Evolutionary conservation across 768 basidiomycete genomes (phyloP).

Genomic region (Rhodotorula sphaerocarpa): DNA sequence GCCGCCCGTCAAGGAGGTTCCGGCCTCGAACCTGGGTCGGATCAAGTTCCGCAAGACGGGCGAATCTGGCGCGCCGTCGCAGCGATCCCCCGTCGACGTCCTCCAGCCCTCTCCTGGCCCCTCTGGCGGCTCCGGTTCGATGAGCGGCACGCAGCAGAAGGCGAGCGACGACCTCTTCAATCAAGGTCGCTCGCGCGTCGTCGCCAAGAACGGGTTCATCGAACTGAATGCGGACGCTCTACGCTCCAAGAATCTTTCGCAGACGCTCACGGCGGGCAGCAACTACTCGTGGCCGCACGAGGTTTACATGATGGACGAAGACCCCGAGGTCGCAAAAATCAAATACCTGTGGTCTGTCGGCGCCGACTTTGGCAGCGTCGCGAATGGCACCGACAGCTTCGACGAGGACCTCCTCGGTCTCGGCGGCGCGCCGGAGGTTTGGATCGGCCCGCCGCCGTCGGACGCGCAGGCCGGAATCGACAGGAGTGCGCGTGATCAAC

Average conservation of each 20-base stretch:
- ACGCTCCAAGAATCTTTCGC: not conserved
- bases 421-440: slow-evolving; percentile 2
- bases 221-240: not conserved
- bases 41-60: not conserved
- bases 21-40: not conserved
- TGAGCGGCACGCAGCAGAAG: not conserved
- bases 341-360: slow-evolving; percentile 9
- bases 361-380: not conserved
- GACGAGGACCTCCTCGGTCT: slow-evolving; percentile 3
- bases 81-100: not conserved
- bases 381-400: slow-evolving; percentile 7
- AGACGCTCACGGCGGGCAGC: not conserved
- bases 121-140: not conserved
- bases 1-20: too few species aligned
- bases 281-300: not conserved
- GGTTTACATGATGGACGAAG: not conserved
- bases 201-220: slow-evolving; percentile 12
- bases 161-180: slow-evolving; percentile 6
- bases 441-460: not conserved
- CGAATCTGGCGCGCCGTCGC: not conserved
- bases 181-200: not conserved
- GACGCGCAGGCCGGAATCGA: not conserved
- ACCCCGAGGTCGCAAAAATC: slow-evolving; percentile 6
- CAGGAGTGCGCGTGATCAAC: not conserved
- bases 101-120: not conserved